phyloP scores from a whole-genome alignment of 176 grass and related monocot genomes.

The Calamus simplicifolius region DNA sequence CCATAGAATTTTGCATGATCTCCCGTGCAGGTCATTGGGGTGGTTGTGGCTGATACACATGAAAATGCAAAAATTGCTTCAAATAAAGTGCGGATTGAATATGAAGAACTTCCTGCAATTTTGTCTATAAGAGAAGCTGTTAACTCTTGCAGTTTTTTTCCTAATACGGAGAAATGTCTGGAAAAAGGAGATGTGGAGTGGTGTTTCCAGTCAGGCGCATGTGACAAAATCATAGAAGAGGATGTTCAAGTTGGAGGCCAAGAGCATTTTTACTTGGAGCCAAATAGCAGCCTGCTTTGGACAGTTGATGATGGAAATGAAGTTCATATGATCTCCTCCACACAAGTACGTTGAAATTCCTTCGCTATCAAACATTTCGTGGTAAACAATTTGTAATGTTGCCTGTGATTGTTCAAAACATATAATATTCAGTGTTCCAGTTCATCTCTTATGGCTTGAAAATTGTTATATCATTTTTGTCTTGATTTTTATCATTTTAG shows the following conservation, averaged over 20 bases:
- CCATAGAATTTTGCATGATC: conserved; percentile 16
- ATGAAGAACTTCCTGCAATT: conserved; percentile 74
- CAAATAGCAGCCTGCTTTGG: conserved; percentile 76
- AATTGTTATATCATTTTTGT: too few species aligned
- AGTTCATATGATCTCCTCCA: conserved; percentile 97
- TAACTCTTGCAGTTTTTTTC: conserved; percentile 58
- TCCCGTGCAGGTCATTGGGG: conserved; percentile 62
- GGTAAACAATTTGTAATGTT: too few species aligned
- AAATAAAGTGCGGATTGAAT: conserved; percentile 69
- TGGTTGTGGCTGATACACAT: conserved; percentile 96
- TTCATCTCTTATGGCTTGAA: too few species aligned
- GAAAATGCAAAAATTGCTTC: conserved; percentile 86
- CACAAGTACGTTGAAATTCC: conserved; percentile 53
- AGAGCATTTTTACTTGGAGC: conserved; percentile 98
- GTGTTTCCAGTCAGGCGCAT: conserved; percentile 54
- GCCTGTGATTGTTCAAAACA: too few species aligned
- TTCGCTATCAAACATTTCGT: not conserved
- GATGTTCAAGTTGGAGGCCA: conserved; percentile 78
- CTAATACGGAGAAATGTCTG: conserved; percentile 63
- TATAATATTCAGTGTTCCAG: too few species aligned
- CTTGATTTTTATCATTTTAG: too few species aligned
- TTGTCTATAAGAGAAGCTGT: conserved; percentile 84
- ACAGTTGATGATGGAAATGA: conserved; percentile 95
- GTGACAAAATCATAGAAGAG: conserved; percentile 63
- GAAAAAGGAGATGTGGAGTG: conserved; percentile 69